A percentile compares a stretch with the other conserved stretches of the same genome.
Conservation (phyloP, 2,329 filamentous ascomycete species). For the Anthostomella pinea region DNA sequence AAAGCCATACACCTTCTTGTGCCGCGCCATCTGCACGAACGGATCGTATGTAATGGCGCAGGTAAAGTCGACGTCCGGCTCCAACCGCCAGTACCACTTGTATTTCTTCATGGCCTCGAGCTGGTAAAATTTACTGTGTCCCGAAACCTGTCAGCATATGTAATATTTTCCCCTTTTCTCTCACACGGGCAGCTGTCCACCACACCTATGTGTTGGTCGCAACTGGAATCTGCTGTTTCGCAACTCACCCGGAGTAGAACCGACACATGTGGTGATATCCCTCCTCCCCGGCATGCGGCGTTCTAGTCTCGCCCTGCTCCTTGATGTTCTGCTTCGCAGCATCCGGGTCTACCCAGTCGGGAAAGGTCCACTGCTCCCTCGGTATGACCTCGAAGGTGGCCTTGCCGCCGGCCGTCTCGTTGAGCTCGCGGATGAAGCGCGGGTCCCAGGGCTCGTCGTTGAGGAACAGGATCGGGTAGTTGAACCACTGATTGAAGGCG, state of each 20-base stretch:
- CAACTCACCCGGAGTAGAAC: slow-evolving; percentile 42
- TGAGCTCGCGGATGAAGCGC: slow-evolving; percentile 37
- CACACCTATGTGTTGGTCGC: not conserved
- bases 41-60: slow-evolving; percentile 48
- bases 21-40: slow-evolving; percentile 43
- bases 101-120: slow-evolving; percentile 39
- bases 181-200: not conserved
- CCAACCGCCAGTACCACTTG: slow-evolving; percentile 47
- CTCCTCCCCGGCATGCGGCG: slow-evolving; percentile 39
- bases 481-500: slow-evolving; percentile 46
- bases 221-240: not conserved
- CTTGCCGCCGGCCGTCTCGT: slow-evolving; percentile 34
- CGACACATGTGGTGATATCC: slow-evolving; percentile 43
- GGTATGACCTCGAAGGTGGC: slow-evolving; percentile 43
- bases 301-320: slow-evolving; percentile 30
- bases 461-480: slow-evolving; percentile 46
- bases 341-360: slow-evolving; percentile 32
- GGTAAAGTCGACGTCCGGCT: slow-evolving; percentile 43
- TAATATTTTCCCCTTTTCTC: not conserved
- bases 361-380: slow-evolving; percentile 39
- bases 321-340: slow-evolving; percentile 33
- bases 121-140: slow-evolving; percentile 40
- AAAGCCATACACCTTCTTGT: slow-evolving; percentile 43
- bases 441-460: slow-evolving; percentile 43
- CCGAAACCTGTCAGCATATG: slow-evolving; percentile 4